Percentiles rank a stretch among this genome's conserved stretches.
These are phyloP conservation scores for Diphasiastrum complanatum DNA, from an alignment of 83 land plant genomes.

Conservation along the genomic window DNA sequence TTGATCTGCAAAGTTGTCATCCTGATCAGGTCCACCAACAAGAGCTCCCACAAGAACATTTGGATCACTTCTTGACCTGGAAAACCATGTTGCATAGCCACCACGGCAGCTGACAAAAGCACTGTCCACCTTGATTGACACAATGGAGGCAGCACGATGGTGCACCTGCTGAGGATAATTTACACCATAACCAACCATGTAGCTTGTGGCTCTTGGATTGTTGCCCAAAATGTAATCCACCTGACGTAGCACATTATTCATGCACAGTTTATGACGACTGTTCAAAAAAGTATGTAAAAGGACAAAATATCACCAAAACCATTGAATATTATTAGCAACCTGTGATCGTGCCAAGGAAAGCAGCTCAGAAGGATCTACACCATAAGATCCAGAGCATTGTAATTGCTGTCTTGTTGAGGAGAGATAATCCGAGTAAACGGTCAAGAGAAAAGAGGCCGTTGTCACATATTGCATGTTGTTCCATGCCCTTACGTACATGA, in stretches of 20 bases:
- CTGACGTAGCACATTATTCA: too few species aligned
- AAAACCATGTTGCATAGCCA: slow-evolving; percentile 64
- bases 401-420: slow-evolving; percentile 31
- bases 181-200: slow-evolving; percentile 85
- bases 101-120: slow-evolving; percentile 54
- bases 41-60: slow-evolving; percentile 76
- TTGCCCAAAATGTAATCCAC: slow-evolving; percentile 85
- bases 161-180: slow-evolving; percentile 76
- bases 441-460: slow-evolving; percentile 63
- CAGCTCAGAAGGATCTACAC: slow-evolving; percentile 48
- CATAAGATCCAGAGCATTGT: slow-evolving; percentile 38
- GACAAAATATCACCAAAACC: too few species aligned
- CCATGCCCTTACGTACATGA: slow-evolving; percentile 69
- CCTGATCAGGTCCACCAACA: slow-evolving; percentile 87
- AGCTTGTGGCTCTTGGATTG: slow-evolving; percentile 76
- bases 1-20: slow-evolving; percentile 74
- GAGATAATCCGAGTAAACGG: slow-evolving; percentile 84
- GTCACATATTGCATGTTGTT: slow-evolving; percentile 95
- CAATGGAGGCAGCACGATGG: slow-evolving; percentile 83
- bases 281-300: too few species aligned
- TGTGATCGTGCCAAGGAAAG: slow-evolving; percentile 68
- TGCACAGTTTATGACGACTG: too few species aligned
- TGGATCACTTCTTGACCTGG: slow-evolving; percentile 51
- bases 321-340: slow-evolving; percentile 26
- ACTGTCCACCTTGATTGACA: slow-evolving; percentile 48